Evolutionary conservation across 352 stramenopile species (phyloP), one percentile per base, ranked within the genome.

Genomic region (Globisporangium middletonii): DNA sequence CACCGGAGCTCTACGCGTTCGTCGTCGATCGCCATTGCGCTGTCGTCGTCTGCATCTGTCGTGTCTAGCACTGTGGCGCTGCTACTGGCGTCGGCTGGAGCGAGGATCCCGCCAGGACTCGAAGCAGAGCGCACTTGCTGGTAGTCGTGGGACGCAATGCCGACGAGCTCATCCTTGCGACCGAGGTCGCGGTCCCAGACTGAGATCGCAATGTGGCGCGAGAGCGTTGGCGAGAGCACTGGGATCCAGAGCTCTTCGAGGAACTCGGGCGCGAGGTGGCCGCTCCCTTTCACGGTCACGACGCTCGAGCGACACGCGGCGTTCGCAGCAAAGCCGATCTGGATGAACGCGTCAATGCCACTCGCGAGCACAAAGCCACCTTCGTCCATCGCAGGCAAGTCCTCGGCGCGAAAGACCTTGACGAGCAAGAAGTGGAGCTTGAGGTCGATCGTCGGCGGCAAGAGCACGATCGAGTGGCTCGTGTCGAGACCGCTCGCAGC

Each of bases 231-330:
- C 8, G 78, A 53, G 19, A 86, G 71, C 27, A 95, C 85, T 2
- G 88, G 88, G 16, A 97, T 75, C 88, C 88, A 97, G 7, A 97
- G 43, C 57, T 95, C 80, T 50, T 95, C 85, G 7, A 86, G 64
- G 48, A 92, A 89, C 47, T 83, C 79, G 0, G 77, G 73, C 9
- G 73, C 37, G 9, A 92, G 62, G 27, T 78, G 71, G 1, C 64
- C 55, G 5, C 52, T 51, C 2, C 79, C 83, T 67, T 89, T 89
- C 28, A 89, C 72, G 0, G 76, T 91, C 0, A 89, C 65, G 9
- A 86, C 76, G 0, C 66, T 75, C 3, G 71, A 80, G 50, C 75
- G 72, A 37, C 77, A 83, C 0, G 65, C 61, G 0, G 55, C 33
- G 46, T 87, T 82, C 0, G 72, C 68, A 0, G 64, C 82, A 65